Conservation (phyloP, 1,139 yeast genomes). For the Candida pseudoviswanathii region DNA sequence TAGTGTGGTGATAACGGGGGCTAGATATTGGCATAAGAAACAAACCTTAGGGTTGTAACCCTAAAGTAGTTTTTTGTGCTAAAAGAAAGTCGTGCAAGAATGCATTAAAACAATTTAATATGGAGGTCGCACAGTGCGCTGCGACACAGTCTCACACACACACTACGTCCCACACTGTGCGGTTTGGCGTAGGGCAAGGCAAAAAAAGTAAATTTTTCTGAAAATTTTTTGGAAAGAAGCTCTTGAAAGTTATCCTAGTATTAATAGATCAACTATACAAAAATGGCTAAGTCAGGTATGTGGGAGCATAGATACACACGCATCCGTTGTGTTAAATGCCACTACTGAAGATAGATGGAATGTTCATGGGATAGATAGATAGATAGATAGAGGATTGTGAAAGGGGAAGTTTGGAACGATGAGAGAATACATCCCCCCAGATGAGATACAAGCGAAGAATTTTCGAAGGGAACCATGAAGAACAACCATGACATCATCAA, state of each 20-base stretch:
- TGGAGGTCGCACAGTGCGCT: neutral
- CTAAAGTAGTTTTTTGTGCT: neutral
- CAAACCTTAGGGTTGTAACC: constrained; percentile 6
- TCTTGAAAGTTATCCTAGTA: constrained; percentile 1
- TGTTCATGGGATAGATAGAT: too few species aligned
- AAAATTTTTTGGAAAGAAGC: constrained; percentile 10
- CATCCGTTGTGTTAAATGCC: neutral
- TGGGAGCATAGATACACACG: constrained; percentile 17
- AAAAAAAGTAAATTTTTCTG: constrained; percentile 8
- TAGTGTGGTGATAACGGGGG: too few species aligned
- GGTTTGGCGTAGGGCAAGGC: neutral
- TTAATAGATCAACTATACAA: constrained; percentile 19
- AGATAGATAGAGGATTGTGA: neutral
- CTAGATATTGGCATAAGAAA: too few species aligned
- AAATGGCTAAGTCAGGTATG: constrained; percentile 70
- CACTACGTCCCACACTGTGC: neutral
- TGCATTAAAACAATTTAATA: neutral
- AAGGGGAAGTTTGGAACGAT: neutral
- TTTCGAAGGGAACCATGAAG: neutral
- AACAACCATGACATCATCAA: neutral
- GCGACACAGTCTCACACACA: neutral
- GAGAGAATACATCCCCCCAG: neutral
- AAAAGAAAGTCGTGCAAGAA: neutral
- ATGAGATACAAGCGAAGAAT: neutral
- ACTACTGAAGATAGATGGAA: neutral